These are phyloP conservation scores for Pilasporangium apinafurcum DNA, from an alignment of 352 stramenopile species.

Conservation along the genomic window DNA sequence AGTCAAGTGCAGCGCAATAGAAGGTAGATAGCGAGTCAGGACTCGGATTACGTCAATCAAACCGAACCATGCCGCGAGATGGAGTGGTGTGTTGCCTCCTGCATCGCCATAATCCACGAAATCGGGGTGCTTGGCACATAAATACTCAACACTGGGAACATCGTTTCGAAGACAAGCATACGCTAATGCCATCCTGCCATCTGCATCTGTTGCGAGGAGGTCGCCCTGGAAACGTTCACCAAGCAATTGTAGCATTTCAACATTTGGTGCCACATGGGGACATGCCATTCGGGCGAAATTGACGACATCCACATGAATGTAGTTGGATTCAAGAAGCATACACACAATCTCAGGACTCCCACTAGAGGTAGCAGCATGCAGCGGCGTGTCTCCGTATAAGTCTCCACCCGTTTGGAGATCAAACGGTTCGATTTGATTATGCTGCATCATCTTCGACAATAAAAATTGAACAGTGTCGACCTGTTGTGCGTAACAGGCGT, in stretches of 20 bases:
- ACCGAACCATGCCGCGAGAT: slow-evolving; percentile 46
- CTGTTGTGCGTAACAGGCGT: slow-evolving; percentile 59
- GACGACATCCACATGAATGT: slow-evolving; percentile 27
- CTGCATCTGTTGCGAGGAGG: slow-evolving; percentile 38
- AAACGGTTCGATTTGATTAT: slow-evolving; percentile 1
- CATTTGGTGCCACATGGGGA: slow-evolving; percentile 37
- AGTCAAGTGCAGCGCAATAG: slow-evolving; percentile 41
- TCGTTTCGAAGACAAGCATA: slow-evolving; percentile 57
- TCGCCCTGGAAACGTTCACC: slow-evolving; percentile 35
- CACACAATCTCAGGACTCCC: slow-evolving; percentile 17
- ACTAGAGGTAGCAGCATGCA: slow-evolving; percentile 48
- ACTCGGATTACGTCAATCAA: slow-evolving; percentile 17
- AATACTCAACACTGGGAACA: slow-evolving; percentile 35
- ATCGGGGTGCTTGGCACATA: slow-evolving; percentile 42
- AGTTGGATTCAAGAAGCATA: slow-evolving; percentile 32
- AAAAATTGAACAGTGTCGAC: slow-evolving; percentile 37
- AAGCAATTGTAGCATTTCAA: slow-evolving; percentile 24
- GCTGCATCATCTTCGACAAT: slow-evolving; percentile 7
- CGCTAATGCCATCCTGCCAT: slow-evolving; percentile 51
- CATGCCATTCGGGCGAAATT: slow-evolving; percentile 31
- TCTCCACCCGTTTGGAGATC: background rate
- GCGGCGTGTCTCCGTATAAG: slow-evolving; percentile 9
- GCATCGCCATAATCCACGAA: slow-evolving; percentile 68
- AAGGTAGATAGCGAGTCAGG: slow-evolving; percentile 28
- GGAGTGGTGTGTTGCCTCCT: slow-evolving; percentile 58